Evolutionary conservation across 176 grass and related monocot species (phyloP), one percentile per base, ranked within the genome.

Genomic region (Rhipidocladum racemiflorum): DNA sequence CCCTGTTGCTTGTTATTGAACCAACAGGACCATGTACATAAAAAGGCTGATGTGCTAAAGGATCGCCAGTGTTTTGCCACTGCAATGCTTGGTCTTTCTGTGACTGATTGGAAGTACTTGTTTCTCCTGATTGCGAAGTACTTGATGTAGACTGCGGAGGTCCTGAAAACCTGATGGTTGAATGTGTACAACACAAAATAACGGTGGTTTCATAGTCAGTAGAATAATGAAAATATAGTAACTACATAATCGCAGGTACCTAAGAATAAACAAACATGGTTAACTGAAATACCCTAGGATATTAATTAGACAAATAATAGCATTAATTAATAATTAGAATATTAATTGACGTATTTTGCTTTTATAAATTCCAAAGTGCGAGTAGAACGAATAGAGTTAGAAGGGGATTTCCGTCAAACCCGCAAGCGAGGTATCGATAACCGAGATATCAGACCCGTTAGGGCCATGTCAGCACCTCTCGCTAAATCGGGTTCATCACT

Each of bases 91-190:
- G 35, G 15, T 77, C 27, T 21, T 85, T 68, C 15, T 70, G 77
- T 10, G 43, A 81, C 76, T 81, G 87, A 76, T 89, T 76, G n/a
- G 78, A 86, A 71, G 44, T 82, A 82, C 87, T 76, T 81, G 77
- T 77, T 85, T 89, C 77, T 81, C 60, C 85, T 65, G 77, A 44
- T 48, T 89, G 65, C 32, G 28, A 69, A 57, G 72, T 46, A 40
- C 29, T 86, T 66, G 77, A 40, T 81, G 72, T 65, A 82, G 83
- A 56, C 12, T 57, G 67, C 9, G 46, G 21, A 72, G 72, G 66
- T 82, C 16, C 73, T 90, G 83, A 65, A 48, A 59, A 16, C 66
- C 88, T 90, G 78, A 68, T 74, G 17, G 43, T 82, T 72, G 39
- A 63, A 82, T 57, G 29, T 35, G 21, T 39, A 64, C 23, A 35